Evolutionary conservation across 1,284 basidiomycete species (phyloP).

Genomic region (Apiotrichum domesticum): DNA sequence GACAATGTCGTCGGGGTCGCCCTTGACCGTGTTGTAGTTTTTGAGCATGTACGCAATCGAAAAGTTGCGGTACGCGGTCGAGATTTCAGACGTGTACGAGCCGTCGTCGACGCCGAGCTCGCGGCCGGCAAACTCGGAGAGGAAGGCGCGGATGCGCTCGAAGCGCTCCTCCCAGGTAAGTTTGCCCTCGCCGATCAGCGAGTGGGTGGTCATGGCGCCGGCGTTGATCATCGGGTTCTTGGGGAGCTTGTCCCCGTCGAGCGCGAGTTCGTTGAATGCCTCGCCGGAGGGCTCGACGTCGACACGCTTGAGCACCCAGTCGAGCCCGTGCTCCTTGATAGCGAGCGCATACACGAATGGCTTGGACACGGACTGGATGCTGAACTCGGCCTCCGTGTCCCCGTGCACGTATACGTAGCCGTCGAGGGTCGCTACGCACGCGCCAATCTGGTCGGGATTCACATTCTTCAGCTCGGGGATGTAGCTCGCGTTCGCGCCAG

Average conservation of each 20-base stretch:
- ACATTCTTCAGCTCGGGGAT: constrained; percentile 2
- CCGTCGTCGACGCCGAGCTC: constrained; percentile 1
- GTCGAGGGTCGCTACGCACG: neutral
- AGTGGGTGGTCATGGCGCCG: constrained; percentile 4
- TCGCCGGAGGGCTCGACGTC: constrained; percentile 4
- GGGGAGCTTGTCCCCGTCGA: neutral
- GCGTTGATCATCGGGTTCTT: constrained; percentile 7
- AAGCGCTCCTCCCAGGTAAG: neutral
- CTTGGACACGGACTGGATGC: constrained; percentile 4
- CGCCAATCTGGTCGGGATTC: neutral
- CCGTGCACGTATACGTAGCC: constrained; percentile 1
- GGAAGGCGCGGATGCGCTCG: neutral
- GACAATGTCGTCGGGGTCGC: neutral
- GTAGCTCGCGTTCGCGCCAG: constrained; percentile 1
- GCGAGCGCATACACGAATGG: constrained; percentile 4
- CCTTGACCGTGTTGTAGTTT: neutral
- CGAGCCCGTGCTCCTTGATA: constrained; percentile 1
- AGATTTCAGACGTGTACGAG: neutral
- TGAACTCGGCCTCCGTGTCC: neutral
- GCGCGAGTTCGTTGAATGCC: constrained; percentile 2
- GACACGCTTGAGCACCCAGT: neutral
- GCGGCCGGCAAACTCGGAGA: neutral
- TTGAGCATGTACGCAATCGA: constrained; percentile 5
- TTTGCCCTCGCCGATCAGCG: neutral
- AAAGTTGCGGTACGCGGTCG: constrained; percentile 2